phyloP scores from a whole-genome alignment of 2,329 filamentous ascomycete species.

The Aspergillus novoparasiticus region DNA sequence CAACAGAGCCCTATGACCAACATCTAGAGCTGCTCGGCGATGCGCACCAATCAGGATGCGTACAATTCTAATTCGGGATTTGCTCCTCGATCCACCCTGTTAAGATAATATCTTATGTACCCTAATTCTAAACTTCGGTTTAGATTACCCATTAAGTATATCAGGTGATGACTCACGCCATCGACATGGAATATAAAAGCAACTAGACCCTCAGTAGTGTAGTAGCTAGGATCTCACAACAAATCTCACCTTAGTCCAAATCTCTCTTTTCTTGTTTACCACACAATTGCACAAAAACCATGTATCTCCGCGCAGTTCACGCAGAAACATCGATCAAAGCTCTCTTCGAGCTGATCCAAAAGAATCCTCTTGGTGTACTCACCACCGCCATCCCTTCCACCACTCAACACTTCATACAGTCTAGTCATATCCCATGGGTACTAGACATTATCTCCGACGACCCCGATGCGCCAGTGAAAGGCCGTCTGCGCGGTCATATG shows the following conservation, averaged over 20 bases:
- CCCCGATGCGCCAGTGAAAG: constrained; percentile 33
- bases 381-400: constrained; percentile 62
- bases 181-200: not conserved
- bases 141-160: not conserved
- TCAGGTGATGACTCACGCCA: not conserved
- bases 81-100: not conserved
- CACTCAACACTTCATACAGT: constrained; percentile 56
- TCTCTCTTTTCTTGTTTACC: not conserved
- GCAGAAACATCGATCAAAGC: constrained; percentile 53
- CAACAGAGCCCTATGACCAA: not conserved
- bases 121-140: too few relatives aligned
- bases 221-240: not conserved
- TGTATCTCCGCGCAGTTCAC: constrained; percentile 61
- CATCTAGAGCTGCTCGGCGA: constrained; percentile 5
- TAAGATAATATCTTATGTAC: too few relatives aligned
- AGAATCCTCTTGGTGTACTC: constrained; percentile 64
- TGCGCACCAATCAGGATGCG: constrained; percentile 10
- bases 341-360: constrained; percentile 57
- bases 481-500: constrained; percentile 60
- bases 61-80: not conserved
- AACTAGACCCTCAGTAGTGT: not conserved
- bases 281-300: constrained; percentile 30
- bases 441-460: constrained; percentile 52
- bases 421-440: constrained; percentile 63
- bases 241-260: not conserved